Conservation (phyloP, 139 green algal species). For the Coelastrella sp. region DNA sequence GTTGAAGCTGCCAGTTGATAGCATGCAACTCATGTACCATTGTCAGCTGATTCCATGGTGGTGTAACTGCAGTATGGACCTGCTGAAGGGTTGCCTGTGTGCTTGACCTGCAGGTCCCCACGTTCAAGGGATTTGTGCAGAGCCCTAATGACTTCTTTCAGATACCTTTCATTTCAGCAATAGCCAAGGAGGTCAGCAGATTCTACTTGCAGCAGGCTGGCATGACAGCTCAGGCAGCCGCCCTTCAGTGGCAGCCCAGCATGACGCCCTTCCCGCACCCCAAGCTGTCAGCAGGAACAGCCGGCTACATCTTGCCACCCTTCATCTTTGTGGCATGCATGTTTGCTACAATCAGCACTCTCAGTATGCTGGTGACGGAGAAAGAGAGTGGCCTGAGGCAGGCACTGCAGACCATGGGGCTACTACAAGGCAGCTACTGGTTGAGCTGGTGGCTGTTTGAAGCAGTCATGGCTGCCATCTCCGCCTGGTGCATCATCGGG, state of each 20-base stretch:
- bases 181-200: conserved; percentile 80
- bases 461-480: conserved; percentile 64
- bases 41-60: too few species aligned
- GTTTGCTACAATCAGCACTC: conserved; percentile 87
- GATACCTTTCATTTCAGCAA: conserved; percentile 85
- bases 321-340: conserved; percentile 97
- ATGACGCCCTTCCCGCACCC: conserved; percentile 87
- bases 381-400: conserved; percentile 83
- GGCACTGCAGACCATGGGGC: conserved; percentile 91
- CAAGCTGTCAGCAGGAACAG: conserved; percentile 73
- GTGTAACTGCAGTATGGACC: too few species aligned
- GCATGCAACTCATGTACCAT: too few species aligned
- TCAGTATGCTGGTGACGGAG: conserved; percentile 81
- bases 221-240: conserved; percentile 56
- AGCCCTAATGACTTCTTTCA: conserved; percentile 70
- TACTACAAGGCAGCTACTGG: conserved; percentile 92
- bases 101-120: conserved; percentile 59
- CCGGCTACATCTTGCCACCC: conserved; percentile 77
- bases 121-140: conserved; percentile 82
- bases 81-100: too few species aligned
- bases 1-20: too few species aligned
- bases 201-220: conserved; percentile 50
- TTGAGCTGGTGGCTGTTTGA: conserved; percentile 81
- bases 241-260: conserved; percentile 63
- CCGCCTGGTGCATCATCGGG: conserved; percentile 74